Evolutionary conservation across 2,329 filamentous ascomycete genomes (phyloP).

Genomic region (Ascomycota sp.): DNA sequence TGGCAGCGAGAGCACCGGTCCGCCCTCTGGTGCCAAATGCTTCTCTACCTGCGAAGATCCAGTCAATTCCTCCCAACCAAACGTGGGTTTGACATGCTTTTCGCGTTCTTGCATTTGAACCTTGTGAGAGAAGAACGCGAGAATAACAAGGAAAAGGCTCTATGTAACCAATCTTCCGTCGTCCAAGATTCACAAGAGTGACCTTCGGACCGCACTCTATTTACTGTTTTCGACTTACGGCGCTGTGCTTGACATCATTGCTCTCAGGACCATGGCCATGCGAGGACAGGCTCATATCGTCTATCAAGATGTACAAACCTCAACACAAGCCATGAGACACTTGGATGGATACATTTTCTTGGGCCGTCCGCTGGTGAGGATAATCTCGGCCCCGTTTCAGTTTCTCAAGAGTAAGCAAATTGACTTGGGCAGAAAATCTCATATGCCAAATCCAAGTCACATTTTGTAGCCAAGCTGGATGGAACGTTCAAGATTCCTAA

Average conservation of each 20-base stretch:
- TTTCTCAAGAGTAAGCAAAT: background rate
- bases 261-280: conserved; percentile 79
- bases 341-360: conserved; percentile 74
- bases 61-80: conserved; percentile 47
- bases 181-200: conserved; percentile 73
- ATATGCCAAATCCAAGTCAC: conserved; percentile 78
- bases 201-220: conserved; percentile 74
- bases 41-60: conserved; percentile 27
- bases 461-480: conserved; percentile 77
- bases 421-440: conserved; percentile 49
- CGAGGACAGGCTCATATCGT: conserved; percentile 88
- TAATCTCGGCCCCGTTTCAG: background rate
- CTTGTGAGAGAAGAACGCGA: too few relatives aligned
- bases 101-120: conserved; percentile 1
- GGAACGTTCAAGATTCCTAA: conserved; percentile 64
- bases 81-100: conserved; percentile 30
- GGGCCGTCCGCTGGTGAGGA: conserved; percentile 61
- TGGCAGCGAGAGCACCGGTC: conserved; percentile 17
- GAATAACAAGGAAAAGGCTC: conserved; percentile 31
- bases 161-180: conserved; percentile 76
- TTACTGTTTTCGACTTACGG: conserved; percentile 89
- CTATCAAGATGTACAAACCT: conserved; percentile 75
- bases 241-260: conserved; percentile 76
- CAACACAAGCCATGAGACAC: conserved; percentile 80
- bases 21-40: conserved; percentile 19